Conservation (phyloP, 164 flowering plant genomes). For the Umbilicus rupestris region DNA sequence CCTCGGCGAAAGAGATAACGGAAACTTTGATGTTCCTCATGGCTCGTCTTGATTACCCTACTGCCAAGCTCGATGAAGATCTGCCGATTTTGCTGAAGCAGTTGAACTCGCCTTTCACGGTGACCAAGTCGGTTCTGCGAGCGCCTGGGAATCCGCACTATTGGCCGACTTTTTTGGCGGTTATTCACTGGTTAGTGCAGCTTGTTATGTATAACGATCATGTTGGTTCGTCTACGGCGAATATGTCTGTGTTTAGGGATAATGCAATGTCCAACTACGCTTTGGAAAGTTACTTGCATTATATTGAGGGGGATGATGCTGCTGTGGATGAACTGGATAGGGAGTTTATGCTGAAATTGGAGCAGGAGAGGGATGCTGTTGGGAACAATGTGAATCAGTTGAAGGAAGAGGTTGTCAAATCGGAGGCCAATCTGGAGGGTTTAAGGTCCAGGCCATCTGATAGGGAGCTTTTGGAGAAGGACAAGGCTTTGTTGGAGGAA, state of each 20-base stretch:
- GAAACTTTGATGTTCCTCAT: slow-evolving; percentile 43
- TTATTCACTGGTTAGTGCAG: slow-evolving; percentile 86
- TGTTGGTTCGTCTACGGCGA: slow-evolving; percentile 1
- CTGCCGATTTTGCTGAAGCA: slow-evolving; percentile 36
- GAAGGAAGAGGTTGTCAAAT: slow-evolving; percentile 25
- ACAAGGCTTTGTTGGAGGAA: slow-evolving; percentile 41
- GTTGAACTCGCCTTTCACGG: slow-evolving; percentile 56
- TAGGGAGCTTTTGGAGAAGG: slow-evolving; percentile 50
- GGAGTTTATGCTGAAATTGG: slow-evolving; percentile 31
- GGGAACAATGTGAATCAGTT: slow-evolving; percentile 19
- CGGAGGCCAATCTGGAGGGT: slow-evolving; percentile 33
- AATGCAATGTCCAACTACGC: slow-evolving; percentile 22
- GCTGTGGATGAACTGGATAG: slow-evolving; percentile 34
- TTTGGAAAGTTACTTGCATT: slow-evolving; percentile 38
- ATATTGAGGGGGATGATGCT: slow-evolving; percentile 59
- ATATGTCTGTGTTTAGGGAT: neutral
- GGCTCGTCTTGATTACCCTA: slow-evolving; percentile 31
- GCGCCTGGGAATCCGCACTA: slow-evolving; percentile 69
- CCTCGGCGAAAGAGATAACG: slow-evolving; percentile 60
- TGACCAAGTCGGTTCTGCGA: slow-evolving; percentile 57
- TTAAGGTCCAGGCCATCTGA: slow-evolving; percentile 40
- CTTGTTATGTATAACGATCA: slow-evolving; percentile 35
- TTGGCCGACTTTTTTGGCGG: slow-evolving; percentile 58
- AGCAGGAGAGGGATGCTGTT: slow-evolving; percentile 23
- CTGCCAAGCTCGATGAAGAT: slow-evolving; percentile 44